Conservation (phyloP, 148 eudicot species). For the Chenopodium formosanum region DNA sequence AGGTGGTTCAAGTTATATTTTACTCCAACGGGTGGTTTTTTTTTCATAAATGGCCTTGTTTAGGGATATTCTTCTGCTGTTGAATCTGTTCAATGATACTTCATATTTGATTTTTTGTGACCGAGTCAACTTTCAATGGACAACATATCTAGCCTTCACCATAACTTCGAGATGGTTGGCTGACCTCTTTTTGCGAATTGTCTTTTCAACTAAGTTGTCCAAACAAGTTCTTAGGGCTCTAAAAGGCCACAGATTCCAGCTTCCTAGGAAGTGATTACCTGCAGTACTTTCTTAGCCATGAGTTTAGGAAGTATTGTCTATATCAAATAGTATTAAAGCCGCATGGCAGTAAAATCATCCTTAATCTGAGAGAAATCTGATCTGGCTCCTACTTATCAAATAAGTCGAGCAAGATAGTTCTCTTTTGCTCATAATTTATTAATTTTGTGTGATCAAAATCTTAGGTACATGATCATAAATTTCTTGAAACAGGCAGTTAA, state of each 20-base stretch:
- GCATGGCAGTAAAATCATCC: neutral
- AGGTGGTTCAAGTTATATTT: neutral
- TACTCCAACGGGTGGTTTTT: neutral
- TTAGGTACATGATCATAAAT: neutral
- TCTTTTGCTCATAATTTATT: neutral
- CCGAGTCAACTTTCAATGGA: neutral
- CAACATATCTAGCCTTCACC: neutral
- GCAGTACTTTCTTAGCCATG: neutral
- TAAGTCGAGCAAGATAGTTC: neutral
- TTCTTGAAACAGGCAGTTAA: slow-evolving; percentile 63
- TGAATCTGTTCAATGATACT: too few species aligned
- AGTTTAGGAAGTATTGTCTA: neutral
- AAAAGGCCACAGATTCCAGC: neutral
- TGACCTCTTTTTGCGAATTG: neutral
- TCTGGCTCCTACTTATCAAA: neutral
- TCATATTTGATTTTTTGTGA: too few species aligned
- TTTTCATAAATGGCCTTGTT: neutral
- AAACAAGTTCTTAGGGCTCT: neutral
- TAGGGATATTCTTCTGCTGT: neutral
- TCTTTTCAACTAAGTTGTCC: neutral
- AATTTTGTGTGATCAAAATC: neutral
- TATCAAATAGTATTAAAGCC: neutral
- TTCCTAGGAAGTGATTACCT: neutral
- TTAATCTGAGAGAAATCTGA: neutral
- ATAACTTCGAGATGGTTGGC: neutral